A percentile compares a stretch with the other conserved stretches of the same genome.
Evolutionary conservation across 345 rosid species (phyloP).

Genomic region (Iberis pinnata): DNA sequence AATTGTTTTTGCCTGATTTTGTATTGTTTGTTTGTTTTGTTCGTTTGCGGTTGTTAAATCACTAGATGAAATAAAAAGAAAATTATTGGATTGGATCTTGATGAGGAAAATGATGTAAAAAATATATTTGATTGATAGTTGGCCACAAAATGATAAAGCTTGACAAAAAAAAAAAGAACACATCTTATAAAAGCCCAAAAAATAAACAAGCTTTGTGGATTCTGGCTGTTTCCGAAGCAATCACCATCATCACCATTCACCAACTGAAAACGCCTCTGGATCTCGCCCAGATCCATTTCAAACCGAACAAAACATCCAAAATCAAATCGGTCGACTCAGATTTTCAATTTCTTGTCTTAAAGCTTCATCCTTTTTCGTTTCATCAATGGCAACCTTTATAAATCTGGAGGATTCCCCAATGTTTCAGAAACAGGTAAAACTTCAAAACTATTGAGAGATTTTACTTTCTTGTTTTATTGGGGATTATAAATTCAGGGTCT

Average conservation of each 20-base stretch:
- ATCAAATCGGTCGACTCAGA: not conserved
- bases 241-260: constrained; percentile 10
- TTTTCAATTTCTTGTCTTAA: constrained; percentile 1
- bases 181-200: too few relatives aligned
- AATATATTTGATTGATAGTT: too few relatives aligned
- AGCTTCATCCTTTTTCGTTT: constrained; percentile 3
- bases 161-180: too few relatives aligned
- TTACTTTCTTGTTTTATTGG: not conserved
- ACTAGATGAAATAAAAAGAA: too few relatives aligned
- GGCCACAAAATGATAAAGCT: too few relatives aligned
- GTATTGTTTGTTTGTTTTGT: too few relatives aligned
- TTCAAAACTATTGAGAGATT: too few relatives aligned
- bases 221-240: constrained; percentile 5
- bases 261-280: constrained; percentile 28
- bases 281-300: constrained; percentile 28
- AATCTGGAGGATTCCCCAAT: constrained; percentile 74
- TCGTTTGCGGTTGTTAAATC: too few relatives aligned
- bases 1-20: too few relatives aligned
- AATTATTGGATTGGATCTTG: too few relatives aligned
- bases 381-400: constrained; percentile 47
- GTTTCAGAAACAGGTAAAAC: constrained; percentile 67
- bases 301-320: constrained; percentile 6
- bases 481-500: not conserved
- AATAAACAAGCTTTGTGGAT: not conserved
- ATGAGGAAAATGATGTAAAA: too few relatives aligned